Conservation (phyloP, 1,284 basidiomycete species). For the Sporisorium exsertum region DNA sequence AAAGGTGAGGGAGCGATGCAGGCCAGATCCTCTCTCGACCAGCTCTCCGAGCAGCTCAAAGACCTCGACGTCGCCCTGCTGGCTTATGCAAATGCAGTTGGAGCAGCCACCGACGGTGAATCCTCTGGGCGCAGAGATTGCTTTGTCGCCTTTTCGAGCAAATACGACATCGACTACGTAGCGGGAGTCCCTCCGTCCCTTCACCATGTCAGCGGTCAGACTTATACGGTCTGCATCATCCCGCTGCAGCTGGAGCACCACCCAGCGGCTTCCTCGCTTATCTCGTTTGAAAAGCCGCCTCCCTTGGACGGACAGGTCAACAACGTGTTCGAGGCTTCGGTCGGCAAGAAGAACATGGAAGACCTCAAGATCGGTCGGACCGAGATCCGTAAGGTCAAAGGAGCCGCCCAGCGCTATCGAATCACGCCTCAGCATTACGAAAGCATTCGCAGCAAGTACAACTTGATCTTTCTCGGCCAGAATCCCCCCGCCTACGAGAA, state of each 20-base stretch:
- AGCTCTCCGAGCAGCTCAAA: slow-evolving; percentile 31
- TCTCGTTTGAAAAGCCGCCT: slow-evolving; percentile 12
- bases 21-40: slow-evolving; percentile 20
- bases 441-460: slow-evolving; percentile 35
- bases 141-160: slow-evolving; percentile 39
- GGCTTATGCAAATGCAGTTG: slow-evolving; percentile 8
- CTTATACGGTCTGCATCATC: slow-evolving; percentile 21
- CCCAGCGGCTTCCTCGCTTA: slow-evolving; percentile 11
- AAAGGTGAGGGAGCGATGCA: slow-evolving; percentile 8
- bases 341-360: slow-evolving; percentile 20
- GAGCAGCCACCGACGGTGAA: not conserved
- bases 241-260: slow-evolving; percentile 30
- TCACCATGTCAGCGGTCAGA: slow-evolving; percentile 4
- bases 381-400: slow-evolving; percentile 27
- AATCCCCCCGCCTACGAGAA: slow-evolving; percentile 33
- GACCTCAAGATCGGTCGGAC: slow-evolving; percentile 19
- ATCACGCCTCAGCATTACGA: slow-evolving; percentile 20
- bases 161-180: slow-evolving; percentile 30
- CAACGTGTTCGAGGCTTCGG: slow-evolving; percentile 16
- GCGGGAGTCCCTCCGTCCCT: slow-evolving; percentile 23
- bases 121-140: slow-evolving; percentile 2
- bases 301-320: slow-evolving; percentile 8
- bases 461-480: slow-evolving; percentile 34
- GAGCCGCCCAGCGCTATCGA: slow-evolving; percentile 29
- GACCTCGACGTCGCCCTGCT: slow-evolving; percentile 31